Evolutionary conservation across 2,329 filamentous ascomycete species (phyloP), one percentile per base, ranked within the genome.

Genomic region (Diaporthe citri): DNA sequence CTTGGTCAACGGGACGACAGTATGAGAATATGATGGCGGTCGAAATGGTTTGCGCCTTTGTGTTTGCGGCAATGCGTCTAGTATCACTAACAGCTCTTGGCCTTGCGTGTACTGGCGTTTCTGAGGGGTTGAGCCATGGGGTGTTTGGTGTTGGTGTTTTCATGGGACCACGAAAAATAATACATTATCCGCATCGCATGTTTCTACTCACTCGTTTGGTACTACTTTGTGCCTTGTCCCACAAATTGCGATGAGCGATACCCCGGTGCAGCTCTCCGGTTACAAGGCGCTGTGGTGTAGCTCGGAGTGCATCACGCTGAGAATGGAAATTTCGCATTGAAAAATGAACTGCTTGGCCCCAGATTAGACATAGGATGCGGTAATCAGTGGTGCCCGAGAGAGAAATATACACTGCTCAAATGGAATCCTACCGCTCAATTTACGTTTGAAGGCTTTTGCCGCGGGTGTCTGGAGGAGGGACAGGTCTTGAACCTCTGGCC

Each of bases 11-110:
- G 34, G 31, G 48, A 64, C 12, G 48, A 55, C 41, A 69, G 34
- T 71, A 56, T 34, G 67, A 46, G 52, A 17, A 57, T 48, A 59
- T 71, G 52, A 57, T 34, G 67, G 67, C 67, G 20, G 25, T 25
- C 34, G 28, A 8, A 31, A 25, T 48, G 60, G 12, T 31, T 34
- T 46, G 39, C n/a, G 4, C 7, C 41, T 57, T 36, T 34, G 7
- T 59, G 28, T 25, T n/a, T 43, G 28, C 31, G 39, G 39, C 51
- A 71, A n/a, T 51, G 52, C 48, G 55, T 60, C 55, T 36, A 28
- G 55, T 36, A 59, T 51, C 28, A 48, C 31, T 71, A 57, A 39
- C 67, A 71, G 59, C 48, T 41, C 15, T 48, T 39, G 46, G 36
- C 64, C 48, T 41, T 41, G 34, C n/a, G 41, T n/a, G 34, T 41